A percentile compares a stretch with the other conserved stretches of the same genome.
Evolutionary conservation across 2,329 filamentous ascomycete genomes (phyloP).

Genomic region (Blumeria hordei): DNA sequence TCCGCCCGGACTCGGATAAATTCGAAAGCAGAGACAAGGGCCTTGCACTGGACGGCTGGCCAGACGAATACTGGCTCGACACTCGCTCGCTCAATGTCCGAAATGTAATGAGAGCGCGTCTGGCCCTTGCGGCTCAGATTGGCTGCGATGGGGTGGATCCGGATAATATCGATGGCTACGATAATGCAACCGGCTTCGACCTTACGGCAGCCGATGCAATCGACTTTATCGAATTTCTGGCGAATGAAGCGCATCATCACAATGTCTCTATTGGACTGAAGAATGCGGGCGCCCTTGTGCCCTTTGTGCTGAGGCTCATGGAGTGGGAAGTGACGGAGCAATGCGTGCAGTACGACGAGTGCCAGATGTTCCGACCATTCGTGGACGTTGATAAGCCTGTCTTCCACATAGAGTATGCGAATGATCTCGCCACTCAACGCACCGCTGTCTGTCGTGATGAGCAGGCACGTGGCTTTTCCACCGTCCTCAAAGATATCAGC

Average conservation of each 20-base stretch:
- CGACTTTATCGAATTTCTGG: slow-evolving; percentile 35
- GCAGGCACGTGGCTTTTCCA: slow-evolving; percentile 5
- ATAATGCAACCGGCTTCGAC: slow-evolving; percentile 36
- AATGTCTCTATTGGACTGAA: slow-evolving; percentile 43
- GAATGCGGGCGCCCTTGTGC: slow-evolving; percentile 38
- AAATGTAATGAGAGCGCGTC: slow-evolving; percentile 34
- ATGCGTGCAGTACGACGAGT: slow-evolving; percentile 36
- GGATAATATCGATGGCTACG: slow-evolving; percentile 45
- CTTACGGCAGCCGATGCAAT: slow-evolving; percentile 32
- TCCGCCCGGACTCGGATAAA: slow-evolving; percentile 27
- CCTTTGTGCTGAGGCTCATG: slow-evolving; percentile 22
- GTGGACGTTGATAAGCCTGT: slow-evolving; percentile 38
- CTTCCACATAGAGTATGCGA: slow-evolving; percentile 50
- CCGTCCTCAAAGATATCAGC: slow-evolving; percentile 5
- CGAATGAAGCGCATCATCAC: slow-evolving; percentile 25
- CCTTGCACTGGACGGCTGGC: slow-evolving; percentile 34
- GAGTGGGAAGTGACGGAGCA: slow-evolving; percentile 49
- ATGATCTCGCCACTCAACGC: slow-evolving; percentile 7
- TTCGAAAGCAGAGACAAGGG: slow-evolving; percentile 34
- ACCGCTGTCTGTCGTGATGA: slow-evolving; percentile 2
- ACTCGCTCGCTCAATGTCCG: slow-evolving; percentile 32
- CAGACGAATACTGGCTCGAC: slow-evolving; percentile 42
- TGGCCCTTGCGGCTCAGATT: slow-evolving; percentile 32
- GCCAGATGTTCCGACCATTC: slow-evolving; percentile 31
- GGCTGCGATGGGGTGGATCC: slow-evolving; percentile 47